Evolutionary conservation across 345 rosid genomes (phyloP).

Genomic region (Lenwebbia sp.): DNA sequence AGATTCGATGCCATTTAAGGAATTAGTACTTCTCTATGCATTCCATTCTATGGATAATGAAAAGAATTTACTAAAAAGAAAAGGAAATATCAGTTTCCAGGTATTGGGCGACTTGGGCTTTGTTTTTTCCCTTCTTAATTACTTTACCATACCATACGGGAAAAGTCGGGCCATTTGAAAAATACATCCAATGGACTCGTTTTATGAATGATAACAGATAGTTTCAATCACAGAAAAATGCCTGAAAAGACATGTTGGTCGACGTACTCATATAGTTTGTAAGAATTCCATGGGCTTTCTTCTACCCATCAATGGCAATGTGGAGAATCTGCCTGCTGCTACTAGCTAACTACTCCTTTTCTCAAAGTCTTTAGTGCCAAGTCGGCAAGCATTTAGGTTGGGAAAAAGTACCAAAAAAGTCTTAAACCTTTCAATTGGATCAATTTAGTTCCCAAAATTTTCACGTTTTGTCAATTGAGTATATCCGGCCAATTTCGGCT

Average conservation of each 20-base stretch:
- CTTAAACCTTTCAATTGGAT: no score
- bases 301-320: neutral
- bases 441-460: no score
- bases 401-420: no score
- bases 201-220: neutral
- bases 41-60: neutral
- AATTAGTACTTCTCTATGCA: constrained; percentile 22
- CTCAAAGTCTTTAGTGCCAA: no score
- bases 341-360: neutral
- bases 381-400: neutral
- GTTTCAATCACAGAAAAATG: neutral
- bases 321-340: neutral
- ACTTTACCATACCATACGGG: neutral
- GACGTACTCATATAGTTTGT: neutral
- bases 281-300: neutral
- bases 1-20: constrained; percentile 27
- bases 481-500: no score
- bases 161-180: neutral
- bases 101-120: neutral
- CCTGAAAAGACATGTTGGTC: neutral
- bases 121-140: neutral
- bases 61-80: neutral
- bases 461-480: no score
- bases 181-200: neutral
- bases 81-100: neutral